Conservation (phyloP, 2,329 filamentous ascomycete species). For the Stagonosporopsis rhizophila region DNA sequence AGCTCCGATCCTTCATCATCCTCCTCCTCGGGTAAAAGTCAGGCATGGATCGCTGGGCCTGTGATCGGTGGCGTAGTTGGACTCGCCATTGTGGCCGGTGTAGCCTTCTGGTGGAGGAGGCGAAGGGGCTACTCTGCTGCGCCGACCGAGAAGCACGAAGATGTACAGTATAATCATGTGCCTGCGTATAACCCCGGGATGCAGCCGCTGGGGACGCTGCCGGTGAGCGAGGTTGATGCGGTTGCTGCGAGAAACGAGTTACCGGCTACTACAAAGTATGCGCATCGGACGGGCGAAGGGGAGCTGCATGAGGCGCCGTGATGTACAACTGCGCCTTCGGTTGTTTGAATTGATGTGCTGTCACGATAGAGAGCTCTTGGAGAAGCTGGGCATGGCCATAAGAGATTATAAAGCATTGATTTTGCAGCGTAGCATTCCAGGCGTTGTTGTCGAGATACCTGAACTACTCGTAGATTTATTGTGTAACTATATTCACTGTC, state of each 20-base stretch:
- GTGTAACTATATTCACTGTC: neutral
- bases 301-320: constrained; percentile 22
- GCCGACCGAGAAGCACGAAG: constrained; percentile 16
- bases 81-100: constrained; percentile 26
- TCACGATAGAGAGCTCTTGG: neutral
- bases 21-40: constrained; percentile 7
- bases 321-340: neutral
- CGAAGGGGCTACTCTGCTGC: constrained; percentile 3
- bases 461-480: neutral
- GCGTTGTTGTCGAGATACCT: neutral
- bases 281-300: constrained; percentile 12
- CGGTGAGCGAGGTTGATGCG: constrained; percentile 1
- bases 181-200: constrained; percentile 13
- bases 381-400: neutral
- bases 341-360: too few relatives aligned
- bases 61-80: constrained; percentile 31
- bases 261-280: constrained; percentile 28
- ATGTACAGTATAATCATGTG: constrained; percentile 8
- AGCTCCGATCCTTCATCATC: neutral
- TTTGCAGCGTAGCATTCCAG: neutral
- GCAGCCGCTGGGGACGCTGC: neutral
- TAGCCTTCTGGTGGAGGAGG: constrained; percentile 25
- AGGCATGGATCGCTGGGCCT: constrained; percentile 42
- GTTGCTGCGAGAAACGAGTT: constrained; percentile 18
- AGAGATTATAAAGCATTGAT: neutral